phyloP scores from a whole-genome alignment of 371 early-diverging fungal genomes.

The Syncephalis plumigaleata region DNA sequence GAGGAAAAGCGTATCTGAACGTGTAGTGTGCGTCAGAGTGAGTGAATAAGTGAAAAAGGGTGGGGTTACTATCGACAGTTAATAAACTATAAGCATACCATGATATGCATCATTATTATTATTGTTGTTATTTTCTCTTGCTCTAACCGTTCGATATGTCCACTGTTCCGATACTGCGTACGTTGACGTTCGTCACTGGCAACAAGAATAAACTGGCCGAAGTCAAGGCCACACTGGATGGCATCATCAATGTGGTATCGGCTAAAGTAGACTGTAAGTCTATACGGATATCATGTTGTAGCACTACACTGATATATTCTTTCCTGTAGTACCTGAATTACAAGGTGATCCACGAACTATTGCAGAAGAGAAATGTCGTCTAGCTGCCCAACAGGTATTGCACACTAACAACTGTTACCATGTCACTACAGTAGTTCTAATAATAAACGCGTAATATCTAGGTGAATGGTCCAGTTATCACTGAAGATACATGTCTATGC shows the following conservation, averaged over 20 bases:
- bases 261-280: constrained; percentile 59
- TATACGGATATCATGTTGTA: not conserved
- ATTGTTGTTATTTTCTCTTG: no score
- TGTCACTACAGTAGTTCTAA: not conserved
- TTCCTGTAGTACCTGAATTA: constrained; percentile 57
- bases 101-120: no score
- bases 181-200: constrained; percentile 27
- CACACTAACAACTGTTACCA: not conserved
- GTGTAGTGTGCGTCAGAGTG: no score
- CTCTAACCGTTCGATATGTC: no score
- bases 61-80: no score
- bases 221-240: constrained; percentile 62
- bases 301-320: not conserved
- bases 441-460: constrained; percentile 8
- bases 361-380: constrained; percentile 59
- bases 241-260: constrained; percentile 38
- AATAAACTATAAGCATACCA: no score
- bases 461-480: constrained; percentile 70
- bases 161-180: not conserved
- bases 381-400: constrained; percentile 43
- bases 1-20: no score
- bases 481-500: constrained; percentile 87
- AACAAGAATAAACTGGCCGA: constrained; percentile 87
- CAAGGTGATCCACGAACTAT: constrained; percentile 67
- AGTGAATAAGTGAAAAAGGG: no score